Evolutionary conservation across 306 rosid genomes (phyloP), one percentile per base, ranked within the genome.

Genomic region (Dalbergia cultrata): DNA sequence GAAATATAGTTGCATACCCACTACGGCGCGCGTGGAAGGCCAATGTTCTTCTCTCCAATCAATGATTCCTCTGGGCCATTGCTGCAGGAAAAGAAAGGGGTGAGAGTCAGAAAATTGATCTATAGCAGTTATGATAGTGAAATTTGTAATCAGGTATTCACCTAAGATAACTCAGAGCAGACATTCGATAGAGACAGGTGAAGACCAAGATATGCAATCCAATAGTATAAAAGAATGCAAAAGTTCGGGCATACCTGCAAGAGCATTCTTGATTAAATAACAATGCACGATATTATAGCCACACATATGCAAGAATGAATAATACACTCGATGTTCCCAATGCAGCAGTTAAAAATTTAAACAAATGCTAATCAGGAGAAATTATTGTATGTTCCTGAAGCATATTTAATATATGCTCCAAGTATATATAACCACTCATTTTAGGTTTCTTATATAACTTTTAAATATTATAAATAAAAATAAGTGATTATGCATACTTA

Each of bases 141-240:
- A 62, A 50, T 52, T 31, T 17, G 21, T 49, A 19, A 44, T 33
- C 59, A 21, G 73, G 70, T 53, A 53, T 17, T 79, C 89, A 93
- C 99, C 99, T 82, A 5, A 93, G 94, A 85, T 95, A 78, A 85
- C 98, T 95, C 86, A 95, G 83, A 70, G 99, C 94, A 12, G 99
- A 95, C 98, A 93, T 95, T 80, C 98, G 90, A 59, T 95, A 95
- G 81, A 95, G 99, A 80, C 97, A 95, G 54, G 97, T 93, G 85
- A 95, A 95, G 70, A 93, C 97, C 85, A 95, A 86, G 59, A 93
- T 56, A 77, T 95, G 99, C 91, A 93, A 83, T 57, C 97, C 99
- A 22, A 95, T 95, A 41, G 98, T 93, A 85, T 95, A 95, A 87
- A 95, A 95, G 91, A 95, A 95, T 34, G 97, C 98, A 69, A 93